Evolutionary conservation across 2,329 filamentous ascomycete genomes (phyloP).

Genomic region (Plenodomus biglobosus): DNA sequence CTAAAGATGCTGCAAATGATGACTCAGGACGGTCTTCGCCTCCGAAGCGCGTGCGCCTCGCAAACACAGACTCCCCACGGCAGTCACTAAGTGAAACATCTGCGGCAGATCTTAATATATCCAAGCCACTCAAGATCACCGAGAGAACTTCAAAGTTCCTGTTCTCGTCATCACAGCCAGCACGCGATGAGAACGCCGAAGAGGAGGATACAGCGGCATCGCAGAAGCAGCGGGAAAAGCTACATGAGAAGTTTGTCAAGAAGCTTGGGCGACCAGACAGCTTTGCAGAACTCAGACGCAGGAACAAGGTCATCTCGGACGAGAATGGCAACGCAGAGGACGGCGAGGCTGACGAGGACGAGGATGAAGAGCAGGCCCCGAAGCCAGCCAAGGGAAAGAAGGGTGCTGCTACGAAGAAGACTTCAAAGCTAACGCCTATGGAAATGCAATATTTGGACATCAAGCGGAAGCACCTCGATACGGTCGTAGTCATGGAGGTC

Average conservation of each 20-base stretch:
- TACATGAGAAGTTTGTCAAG: conserved; percentile 85
- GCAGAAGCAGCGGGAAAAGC: conserved; percentile 63
- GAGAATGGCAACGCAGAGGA: conserved; percentile 57
- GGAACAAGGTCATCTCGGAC: conserved; percentile 57
- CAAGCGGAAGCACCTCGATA: conserved; percentile 87
- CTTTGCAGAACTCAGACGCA: conserved; percentile 65
- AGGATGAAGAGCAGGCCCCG: conserved; percentile 57
- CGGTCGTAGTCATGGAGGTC: conserved; percentile 87
- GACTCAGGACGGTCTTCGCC: conserved; percentile 24
- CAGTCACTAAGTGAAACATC: conserved; percentile 27
- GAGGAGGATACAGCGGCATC: conserved; percentile 55
- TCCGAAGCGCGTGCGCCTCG: conserved; percentile 44
- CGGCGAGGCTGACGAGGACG: conserved; percentile 59
- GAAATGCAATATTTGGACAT: conserved; percentile 92
- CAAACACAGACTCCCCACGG: conserved; percentile 20
- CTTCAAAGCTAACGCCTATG: conserved; percentile 89
- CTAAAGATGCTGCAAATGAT: conserved; percentile 46
- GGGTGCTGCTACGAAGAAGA: conserved; percentile 60
- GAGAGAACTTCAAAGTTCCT: conserved; percentile 60
- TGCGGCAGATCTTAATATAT: conserved; percentile 25
- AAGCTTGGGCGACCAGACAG: conserved; percentile 87
- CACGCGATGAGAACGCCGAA: conserved; percentile 33
- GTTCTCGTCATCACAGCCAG: conserved; percentile 56
- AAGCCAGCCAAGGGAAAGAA: conserved; percentile 54
- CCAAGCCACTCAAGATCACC: conserved; percentile 42